Conservation (phyloP, 306 rosid genomes). For the Cicer arietinum region DNA sequence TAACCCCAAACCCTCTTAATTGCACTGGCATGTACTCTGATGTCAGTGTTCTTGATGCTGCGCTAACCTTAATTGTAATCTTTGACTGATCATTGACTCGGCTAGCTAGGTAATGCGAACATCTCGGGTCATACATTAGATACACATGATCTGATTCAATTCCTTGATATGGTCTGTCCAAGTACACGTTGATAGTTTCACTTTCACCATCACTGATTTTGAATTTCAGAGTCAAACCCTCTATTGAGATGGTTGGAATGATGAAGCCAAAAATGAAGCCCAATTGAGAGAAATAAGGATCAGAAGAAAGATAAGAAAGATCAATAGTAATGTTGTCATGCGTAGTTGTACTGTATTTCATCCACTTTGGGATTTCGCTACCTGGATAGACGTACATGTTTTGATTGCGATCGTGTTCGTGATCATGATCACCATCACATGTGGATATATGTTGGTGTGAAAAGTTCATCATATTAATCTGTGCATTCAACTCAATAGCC, state of each 20-base stretch:
- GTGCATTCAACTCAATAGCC: conserved; percentile 2
- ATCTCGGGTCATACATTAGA: conserved; percentile 15
- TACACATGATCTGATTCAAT: conserved; percentile 34
- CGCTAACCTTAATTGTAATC: conserved; percentile 25
- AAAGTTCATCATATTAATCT: conserved; percentile 1
- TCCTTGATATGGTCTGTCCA: background rate
- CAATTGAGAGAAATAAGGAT: background rate
- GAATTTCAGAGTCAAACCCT: background rate
- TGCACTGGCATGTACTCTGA: background rate
- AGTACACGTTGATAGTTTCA: background rate
- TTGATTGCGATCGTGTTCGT: background rate
- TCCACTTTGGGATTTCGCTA: conserved; percentile 34
- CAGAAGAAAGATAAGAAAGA: conserved; percentile 34
- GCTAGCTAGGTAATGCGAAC: conserved; percentile 1
- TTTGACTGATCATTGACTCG: conserved; percentile 6
- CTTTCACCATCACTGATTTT: background rate
- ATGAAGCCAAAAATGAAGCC: conserved; percentile 38
- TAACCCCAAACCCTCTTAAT: conserved; percentile 36
- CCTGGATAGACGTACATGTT: conserved; percentile 38
- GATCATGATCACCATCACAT: background rate
- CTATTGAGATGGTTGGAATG: background rate
- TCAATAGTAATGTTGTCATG: conserved; percentile 15
- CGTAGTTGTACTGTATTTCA: conserved; percentile 18
- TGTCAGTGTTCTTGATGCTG: background rate
- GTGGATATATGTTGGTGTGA: background rate